Percentiles rank a stretch among this genome's conserved stretches.
Evolutionary conservation across 2,329 filamentous ascomycete species (phyloP).

Genomic region (Capronia epimyces): DNA sequence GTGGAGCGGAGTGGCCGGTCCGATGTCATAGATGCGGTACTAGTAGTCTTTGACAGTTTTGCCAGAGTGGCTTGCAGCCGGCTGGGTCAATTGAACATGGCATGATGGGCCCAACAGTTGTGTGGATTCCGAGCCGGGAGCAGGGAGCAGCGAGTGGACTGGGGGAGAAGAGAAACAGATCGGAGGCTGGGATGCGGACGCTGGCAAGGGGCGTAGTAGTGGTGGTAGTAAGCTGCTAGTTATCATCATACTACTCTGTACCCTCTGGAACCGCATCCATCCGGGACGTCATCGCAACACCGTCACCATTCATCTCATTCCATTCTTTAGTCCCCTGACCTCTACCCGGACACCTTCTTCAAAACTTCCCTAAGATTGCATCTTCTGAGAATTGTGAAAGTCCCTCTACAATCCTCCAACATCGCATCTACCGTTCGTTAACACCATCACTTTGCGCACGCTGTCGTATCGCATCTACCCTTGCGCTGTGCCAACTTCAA

Average conservation of each 20-base stretch:
- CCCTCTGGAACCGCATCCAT: conserved; percentile 10
- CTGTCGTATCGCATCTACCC: not conserved
- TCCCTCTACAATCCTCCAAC: not conserved
- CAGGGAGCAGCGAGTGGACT: not conserved
- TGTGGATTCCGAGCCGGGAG: not conserved
- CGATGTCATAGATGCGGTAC: not conserved
- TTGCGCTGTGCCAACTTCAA: not conserved
- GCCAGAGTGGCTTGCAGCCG: not conserved
- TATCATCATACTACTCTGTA: too few species aligned
- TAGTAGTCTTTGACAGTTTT: not conserved
- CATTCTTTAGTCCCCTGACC: not conserved
- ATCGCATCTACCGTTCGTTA: not conserved
- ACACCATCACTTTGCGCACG: not conserved
- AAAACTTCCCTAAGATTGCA: not conserved
- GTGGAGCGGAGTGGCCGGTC: conserved; percentile 13
- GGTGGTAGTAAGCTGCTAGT: too few species aligned
- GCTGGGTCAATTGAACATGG: not conserved
- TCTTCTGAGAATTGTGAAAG: not conserved
- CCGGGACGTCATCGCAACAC: conserved; percentile 14
- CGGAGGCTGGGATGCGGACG: not conserved
- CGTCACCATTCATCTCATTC: not conserved
- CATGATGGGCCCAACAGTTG: not conserved
- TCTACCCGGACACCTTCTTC: not conserved
- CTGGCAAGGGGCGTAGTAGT: not conserved
- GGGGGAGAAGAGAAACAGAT: not conserved